Percentiles rank a stretch among this genome's conserved stretches.
Conservation (phyloP, 73 alveolate species). For the Tetrahymena elliotti region DNA sequence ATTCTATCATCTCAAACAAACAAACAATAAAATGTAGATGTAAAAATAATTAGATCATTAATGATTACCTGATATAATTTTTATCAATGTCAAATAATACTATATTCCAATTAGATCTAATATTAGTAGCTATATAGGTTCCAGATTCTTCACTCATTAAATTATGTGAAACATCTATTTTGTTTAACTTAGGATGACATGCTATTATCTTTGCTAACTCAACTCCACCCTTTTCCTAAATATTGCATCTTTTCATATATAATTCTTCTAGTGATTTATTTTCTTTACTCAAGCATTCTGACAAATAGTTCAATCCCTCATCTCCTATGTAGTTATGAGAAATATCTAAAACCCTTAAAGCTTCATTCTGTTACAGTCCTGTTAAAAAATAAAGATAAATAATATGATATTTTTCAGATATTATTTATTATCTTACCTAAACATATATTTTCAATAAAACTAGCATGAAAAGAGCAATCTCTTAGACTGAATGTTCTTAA, state of each 20-base stretch:
- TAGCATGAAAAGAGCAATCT: background rate
- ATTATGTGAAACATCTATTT: background rate
- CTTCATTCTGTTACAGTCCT: background rate
- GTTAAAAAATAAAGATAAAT: no score
- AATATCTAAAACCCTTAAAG: background rate
- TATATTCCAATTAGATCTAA: background rate
- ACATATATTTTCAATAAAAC: background rate
- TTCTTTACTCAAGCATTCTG: background rate
- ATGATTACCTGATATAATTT: background rate
- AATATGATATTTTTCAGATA: background rate
- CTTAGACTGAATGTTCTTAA: background rate
- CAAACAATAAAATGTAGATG: background rate
- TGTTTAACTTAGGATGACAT: background rate
- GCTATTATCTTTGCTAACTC: background rate
- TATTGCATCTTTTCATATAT: background rate
- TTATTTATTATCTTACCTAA: background rate
- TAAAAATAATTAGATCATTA: no score
- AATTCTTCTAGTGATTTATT: background rate
- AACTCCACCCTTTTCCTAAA: background rate
- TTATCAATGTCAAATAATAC: background rate
- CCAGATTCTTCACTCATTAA: background rate
- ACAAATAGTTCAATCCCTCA: background rate
- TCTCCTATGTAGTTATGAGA: background rate
- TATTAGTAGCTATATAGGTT: background rate
- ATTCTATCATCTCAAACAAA: no score